Conservation (phyloP, 305 asterid species). For the Plantago rigida region DNA sequence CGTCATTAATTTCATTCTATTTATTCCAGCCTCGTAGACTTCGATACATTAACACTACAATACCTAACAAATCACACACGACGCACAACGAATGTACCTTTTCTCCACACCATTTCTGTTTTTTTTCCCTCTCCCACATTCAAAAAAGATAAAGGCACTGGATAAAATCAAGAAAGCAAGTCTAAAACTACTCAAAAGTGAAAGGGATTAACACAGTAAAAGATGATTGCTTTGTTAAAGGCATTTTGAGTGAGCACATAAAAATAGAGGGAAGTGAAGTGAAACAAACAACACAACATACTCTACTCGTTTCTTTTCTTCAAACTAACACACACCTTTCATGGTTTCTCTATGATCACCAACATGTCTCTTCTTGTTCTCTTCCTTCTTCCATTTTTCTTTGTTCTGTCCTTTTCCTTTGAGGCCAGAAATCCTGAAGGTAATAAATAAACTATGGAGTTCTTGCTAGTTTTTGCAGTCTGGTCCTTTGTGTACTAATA, state of each 20-base stretch:
- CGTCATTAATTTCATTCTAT: no score
- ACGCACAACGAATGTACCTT: conserved; percentile 17
- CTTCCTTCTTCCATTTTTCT: conserved; percentile 32
- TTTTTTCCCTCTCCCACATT: conserved; percentile 25
- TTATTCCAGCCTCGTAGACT: no score
- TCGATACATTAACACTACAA: no score
- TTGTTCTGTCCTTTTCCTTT: conserved; percentile 35
- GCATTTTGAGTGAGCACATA: not conserved
- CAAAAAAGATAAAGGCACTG: conserved; percentile 19
- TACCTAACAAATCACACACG: no score
- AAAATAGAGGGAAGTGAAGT: conserved; percentile 11
- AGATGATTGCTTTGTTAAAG: conserved; percentile 29
- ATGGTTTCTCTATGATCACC: conserved; percentile 37
- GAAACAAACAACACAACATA: conserved; percentile 16
- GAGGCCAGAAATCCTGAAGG: conserved; percentile 86
- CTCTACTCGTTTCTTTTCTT: conserved; percentile 9
- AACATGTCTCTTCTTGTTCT: conserved; percentile 37
- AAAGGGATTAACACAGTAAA: conserved; percentile 26
- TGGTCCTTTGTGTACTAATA: conserved; percentile 1
- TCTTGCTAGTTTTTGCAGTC: not conserved
- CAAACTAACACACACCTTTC: not conserved
- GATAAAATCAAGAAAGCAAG: conserved; percentile 28
- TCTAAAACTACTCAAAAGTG: conserved; percentile 38
- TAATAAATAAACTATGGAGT: conserved; percentile 10
- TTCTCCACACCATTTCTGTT: conserved; percentile 11